These are phyloP conservation scores for Besnoitia besnoiti DNA, from an alignment of 169 alveolate genomes.

Conservation along the genomic window DNA sequence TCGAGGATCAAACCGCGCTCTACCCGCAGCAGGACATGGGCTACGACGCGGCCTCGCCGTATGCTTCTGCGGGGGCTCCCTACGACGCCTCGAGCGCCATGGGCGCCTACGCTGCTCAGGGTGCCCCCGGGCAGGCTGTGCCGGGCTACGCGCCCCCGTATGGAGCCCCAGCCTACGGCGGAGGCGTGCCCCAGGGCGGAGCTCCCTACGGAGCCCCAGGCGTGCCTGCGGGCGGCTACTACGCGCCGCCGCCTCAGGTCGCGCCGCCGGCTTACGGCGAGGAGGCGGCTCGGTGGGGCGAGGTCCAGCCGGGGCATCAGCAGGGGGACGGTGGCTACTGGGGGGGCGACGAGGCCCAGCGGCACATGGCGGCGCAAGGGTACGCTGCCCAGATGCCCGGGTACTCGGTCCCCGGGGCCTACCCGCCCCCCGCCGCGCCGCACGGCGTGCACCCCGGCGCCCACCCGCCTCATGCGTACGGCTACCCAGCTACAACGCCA, in stretches of 20 bases:
- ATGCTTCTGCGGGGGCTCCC: not conserved
- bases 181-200: not conserved
- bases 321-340: not conserved
- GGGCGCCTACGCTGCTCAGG: not conserved
- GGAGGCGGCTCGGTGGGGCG: not conserved
- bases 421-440: not conserved
- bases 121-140: not conserved
- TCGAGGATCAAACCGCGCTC: not conserved
- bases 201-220: not conserved
- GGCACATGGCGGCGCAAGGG: not conserved
- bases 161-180: not conserved
- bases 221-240: not conserved
- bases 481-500: not conserved
- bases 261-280: not conserved
- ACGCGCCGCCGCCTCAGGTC: not conserved
- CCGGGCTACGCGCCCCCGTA: not conserved
- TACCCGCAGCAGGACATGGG: not conserved
- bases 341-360: not conserved
- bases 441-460: not conserved
- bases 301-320: not conserved
- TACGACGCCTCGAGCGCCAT: not conserved
- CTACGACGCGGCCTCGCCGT: not conserved
- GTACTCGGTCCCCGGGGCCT: not conserved
- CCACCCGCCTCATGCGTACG: not conserved
- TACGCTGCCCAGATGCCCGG: not conserved